Percentiles rank a stretch among this genome's conserved stretches.
Conservation (phyloP, 2,329 filamentous ascomycete genomes). For the Helotiales sp. region DNA sequence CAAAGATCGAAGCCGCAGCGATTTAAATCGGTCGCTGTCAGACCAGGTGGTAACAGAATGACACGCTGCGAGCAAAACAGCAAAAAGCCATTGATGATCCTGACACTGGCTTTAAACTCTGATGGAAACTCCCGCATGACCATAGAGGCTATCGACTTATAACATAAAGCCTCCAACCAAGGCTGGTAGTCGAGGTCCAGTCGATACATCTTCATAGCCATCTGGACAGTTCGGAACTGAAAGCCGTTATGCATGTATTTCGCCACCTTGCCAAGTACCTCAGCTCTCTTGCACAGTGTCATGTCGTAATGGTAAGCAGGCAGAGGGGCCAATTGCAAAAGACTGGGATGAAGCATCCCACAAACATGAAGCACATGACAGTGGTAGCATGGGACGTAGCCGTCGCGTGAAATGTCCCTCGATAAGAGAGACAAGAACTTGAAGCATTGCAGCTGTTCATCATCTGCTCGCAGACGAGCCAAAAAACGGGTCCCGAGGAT, state of each 20-base stretch:
- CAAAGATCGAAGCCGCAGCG: slow-evolving; percentile 15
- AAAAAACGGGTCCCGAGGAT: slow-evolving; percentile 19
- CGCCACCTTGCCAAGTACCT: slow-evolving; percentile 14
- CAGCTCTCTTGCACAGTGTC: slow-evolving; percentile 18
- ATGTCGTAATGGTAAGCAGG: slow-evolving; percentile 9
- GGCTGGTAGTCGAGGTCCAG: slow-evolving; percentile 18
- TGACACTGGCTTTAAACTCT: slow-evolving; percentile 13
- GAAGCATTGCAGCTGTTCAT: slow-evolving; percentile 12
- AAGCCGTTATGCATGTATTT: slow-evolving; percentile 20
- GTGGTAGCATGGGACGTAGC: slow-evolving; percentile 27
- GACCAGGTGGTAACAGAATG: slow-evolving; percentile 22
- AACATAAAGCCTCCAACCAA: slow-evolving; percentile 16
- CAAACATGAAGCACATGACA: slow-evolving; percentile 23
- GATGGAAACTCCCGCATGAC: slow-evolving; percentile 17
- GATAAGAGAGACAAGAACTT: slow-evolving; percentile 19
- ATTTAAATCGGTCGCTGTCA: slow-evolving; percentile 3
- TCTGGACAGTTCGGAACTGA: slow-evolving; percentile 19
- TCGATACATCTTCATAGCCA: slow-evolving; percentile 26
- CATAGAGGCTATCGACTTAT: slow-evolving; percentile 6
- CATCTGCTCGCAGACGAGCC: slow-evolving; percentile 15
- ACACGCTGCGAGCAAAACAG: slow-evolving; percentile 17
- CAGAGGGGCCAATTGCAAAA: slow-evolving; percentile 5
- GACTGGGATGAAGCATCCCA: slow-evolving; percentile 3
- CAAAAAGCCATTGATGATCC: slow-evolving; percentile 23
- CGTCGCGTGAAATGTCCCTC: slow-evolving; percentile 14